A percentile compares a stretch with the other conserved stretches of the same genome.
Evolutionary conservation across 2,329 filamentous ascomycete species (phyloP).

Genomic region (Botrytis porri): DNA sequence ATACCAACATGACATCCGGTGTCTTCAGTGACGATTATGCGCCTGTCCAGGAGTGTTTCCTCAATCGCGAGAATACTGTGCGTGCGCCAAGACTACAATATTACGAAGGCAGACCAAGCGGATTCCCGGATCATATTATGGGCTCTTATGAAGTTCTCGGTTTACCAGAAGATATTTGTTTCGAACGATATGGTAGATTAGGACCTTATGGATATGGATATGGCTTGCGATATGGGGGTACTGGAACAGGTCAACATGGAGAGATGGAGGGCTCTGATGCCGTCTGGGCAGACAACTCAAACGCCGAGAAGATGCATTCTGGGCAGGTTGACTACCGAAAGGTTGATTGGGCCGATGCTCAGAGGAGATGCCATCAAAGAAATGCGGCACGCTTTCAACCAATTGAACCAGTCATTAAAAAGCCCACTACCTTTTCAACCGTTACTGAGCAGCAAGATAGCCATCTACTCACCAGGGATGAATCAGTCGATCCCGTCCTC

Average conservation of each 20-base stretch:
- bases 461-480: constrained; percentile 21
- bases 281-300: constrained; percentile 62
- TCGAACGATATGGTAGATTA: constrained; percentile 84
- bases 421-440: constrained; percentile 24
- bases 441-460: constrained; percentile 5
- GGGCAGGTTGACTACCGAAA: constrained; percentile 73
- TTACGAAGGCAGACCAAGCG: constrained; percentile 74
- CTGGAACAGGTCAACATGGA: constrained; percentile 80
- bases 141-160: constrained; percentile 84
- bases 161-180: constrained; percentile 82
- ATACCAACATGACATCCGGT: constrained; percentile 50
- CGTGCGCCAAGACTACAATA: constrained; percentile 68
- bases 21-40: constrained; percentile 50
- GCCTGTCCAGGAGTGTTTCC: constrained; percentile 68
- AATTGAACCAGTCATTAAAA: constrained; percentile 18
- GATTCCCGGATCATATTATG: constrained; percentile 79
- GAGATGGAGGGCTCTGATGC: constrained; percentile 76
- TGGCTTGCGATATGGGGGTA: constrained; percentile 71
- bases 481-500: background rate
- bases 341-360: constrained; percentile 75
- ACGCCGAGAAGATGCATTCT: constrained; percentile 31
- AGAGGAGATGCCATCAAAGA: constrained; percentile 67
- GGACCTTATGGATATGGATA: constrained; percentile 92
- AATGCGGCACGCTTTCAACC: constrained; percentile 66
- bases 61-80: constrained; percentile 65